phyloP scores from a whole-genome alignment of 78 protist species.

The Dictyostelium intermedium region DNA sequence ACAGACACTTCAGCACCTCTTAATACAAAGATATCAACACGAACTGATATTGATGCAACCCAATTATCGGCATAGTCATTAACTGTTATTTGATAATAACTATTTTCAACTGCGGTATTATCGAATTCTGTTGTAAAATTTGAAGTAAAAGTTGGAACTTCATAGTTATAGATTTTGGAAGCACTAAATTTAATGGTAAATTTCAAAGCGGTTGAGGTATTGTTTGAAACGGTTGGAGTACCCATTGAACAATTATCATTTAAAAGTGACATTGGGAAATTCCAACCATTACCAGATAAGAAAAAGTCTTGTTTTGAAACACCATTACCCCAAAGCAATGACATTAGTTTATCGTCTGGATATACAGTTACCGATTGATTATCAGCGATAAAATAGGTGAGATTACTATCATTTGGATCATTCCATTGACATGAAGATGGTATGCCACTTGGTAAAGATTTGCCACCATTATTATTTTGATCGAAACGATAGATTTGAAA shows the following conservation, averaged over 20 bases:
- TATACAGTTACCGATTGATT: not conserved
- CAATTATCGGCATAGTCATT: not conserved
- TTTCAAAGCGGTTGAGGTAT: not conserved
- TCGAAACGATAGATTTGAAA: slow-evolving; percentile 11
- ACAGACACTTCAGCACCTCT: not conserved
- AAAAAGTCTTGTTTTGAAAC: not conserved
- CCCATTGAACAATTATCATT: not conserved
- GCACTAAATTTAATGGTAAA: not conserved
- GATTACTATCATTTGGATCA: not conserved
- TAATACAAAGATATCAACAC: not conserved
- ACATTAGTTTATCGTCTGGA: not conserved
- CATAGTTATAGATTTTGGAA: not conserved
- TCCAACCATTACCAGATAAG: slow-evolving; percentile 2
- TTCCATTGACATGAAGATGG: not conserved
- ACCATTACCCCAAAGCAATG: not conserved
- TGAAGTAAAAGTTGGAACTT: not conserved
- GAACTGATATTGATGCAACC: not conserved
- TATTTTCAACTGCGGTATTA: not conserved
- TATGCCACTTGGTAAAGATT: not conserved
- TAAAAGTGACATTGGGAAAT: not conserved
- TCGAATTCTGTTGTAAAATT: not conserved
- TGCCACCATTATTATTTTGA: not conserved
- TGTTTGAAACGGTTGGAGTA: not conserved
- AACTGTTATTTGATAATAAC: not conserved
- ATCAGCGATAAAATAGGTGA: not conserved